Evolutionary conservation across 2,329 filamentous ascomycete genomes (phyloP).

Genomic region (Fusarium miscanthi): DNA sequence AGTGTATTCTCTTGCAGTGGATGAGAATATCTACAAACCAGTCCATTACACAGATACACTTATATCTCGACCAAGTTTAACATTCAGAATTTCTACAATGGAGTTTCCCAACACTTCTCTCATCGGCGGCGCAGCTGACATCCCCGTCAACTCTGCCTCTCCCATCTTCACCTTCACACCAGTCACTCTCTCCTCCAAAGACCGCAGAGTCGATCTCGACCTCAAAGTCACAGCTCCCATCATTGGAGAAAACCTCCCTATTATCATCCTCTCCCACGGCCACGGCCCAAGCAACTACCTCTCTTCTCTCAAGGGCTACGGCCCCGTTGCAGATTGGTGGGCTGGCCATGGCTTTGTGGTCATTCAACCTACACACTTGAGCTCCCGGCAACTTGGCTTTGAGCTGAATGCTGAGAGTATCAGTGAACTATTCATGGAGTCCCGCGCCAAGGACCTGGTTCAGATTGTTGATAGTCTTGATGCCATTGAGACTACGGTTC

Average conservation of each 20-base stretch:
- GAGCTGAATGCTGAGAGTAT: constrained; percentile 7
- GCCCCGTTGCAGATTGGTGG: constrained; percentile 42
- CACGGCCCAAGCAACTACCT: constrained; percentile 44
- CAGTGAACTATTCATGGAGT: constrained; percentile 35
- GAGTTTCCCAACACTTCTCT: constrained; percentile 37
- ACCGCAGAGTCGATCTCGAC: constrained; percentile 39
- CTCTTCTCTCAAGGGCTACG: constrained; percentile 42
- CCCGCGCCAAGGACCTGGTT: constrained; percentile 38
- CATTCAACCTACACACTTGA: constrained; percentile 45
- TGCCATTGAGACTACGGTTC: constrained; percentile 35
- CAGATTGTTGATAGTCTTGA: constrained; percentile 42
- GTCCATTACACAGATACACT: rapidly evolving
- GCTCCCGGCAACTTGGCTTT: constrained; percentile 31
- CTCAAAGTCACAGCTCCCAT: constrained; percentile 39
- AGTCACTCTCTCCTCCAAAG: constrained; percentile 27
- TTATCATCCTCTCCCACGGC: constrained; percentile 45
- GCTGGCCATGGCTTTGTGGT: constrained; percentile 46
- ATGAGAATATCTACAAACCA: neutral
- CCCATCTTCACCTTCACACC: constrained; percentile 42
- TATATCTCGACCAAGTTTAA: rapidly evolving
- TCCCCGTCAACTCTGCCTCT: constrained; percentile 30
- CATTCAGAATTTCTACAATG: constrained; percentile 15
- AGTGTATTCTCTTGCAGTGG: neutral
- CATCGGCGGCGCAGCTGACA: constrained; percentile 40
- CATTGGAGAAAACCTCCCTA: constrained; percentile 30